These are phyloP conservation scores for Populus hybrid DNA, from an alignment of 441 rosid genomes.

Conservation along the genomic window DNA sequence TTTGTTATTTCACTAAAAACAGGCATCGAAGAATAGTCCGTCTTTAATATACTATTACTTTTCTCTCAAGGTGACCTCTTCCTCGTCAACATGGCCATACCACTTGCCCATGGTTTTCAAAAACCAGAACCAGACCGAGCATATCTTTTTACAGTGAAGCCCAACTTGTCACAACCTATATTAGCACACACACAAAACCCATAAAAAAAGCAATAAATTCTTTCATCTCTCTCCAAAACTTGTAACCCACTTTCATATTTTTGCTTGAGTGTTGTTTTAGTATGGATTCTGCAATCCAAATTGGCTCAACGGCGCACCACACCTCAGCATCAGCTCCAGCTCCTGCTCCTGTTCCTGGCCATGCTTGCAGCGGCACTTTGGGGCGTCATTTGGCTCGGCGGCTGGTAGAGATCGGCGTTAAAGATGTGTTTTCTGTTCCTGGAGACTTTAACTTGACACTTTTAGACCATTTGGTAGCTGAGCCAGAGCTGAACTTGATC, in stretches of 20 bases:
- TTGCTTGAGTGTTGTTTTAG: background rate
- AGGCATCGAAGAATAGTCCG: background rate
- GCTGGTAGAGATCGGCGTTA: conserved; percentile 72
- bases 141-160: background rate
- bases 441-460: conserved; percentile 35
- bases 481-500: conserved; percentile 59
- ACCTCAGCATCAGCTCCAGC: background rate
- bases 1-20: background rate
- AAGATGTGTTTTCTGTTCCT: conserved; percentile 79
- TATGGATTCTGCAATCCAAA: conserved; percentile 37
- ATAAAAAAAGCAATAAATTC: background rate
- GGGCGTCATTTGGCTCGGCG: conserved; percentile 79
- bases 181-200: background rate
- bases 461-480: conserved; percentile 74
- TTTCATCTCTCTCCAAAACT: background rate
- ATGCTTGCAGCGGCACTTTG: conserved; percentile 44
- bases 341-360: conserved; percentile 19
- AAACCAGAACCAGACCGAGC: background rate
- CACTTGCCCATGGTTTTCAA: conserved; percentile 25
- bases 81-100: background rate
- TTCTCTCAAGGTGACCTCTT: background rate
- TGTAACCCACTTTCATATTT: background rate
- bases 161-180: background rate
- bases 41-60: background rate
- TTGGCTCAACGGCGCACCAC: conserved; percentile 31